These are phyloP conservation scores for Pharnaceum exiguum DNA, from an alignment of 148 eudicot genomes.

Conservation along the genomic window DNA sequence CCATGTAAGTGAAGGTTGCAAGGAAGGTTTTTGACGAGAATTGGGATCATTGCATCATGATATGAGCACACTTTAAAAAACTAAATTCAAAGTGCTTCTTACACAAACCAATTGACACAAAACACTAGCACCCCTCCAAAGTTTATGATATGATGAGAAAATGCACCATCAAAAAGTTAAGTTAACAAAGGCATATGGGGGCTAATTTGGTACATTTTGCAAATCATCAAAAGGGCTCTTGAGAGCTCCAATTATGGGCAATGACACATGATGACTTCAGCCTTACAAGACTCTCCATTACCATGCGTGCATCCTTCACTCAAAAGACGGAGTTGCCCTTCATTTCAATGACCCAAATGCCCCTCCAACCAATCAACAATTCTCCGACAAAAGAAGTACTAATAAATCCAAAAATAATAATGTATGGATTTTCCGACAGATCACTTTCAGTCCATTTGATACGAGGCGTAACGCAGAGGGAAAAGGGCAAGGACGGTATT, in stretches of 20 bases:
- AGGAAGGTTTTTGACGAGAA: too few species aligned
- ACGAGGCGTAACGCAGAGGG: slow-evolving; percentile 34
- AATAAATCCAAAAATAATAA: not conserved
- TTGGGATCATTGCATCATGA: too few species aligned
- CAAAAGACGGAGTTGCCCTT: not conserved
- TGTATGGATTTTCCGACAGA: slow-evolving; percentile 28
- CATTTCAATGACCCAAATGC: not conserved
- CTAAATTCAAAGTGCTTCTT: not conserved
- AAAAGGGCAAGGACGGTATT: slow-evolving; percentile 26
- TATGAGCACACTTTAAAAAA: not conserved
- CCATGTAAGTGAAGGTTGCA: too few species aligned
- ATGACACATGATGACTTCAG: slow-evolving; percentile 23
- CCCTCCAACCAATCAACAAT: slow-evolving; percentile 4
- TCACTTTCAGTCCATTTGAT: slow-evolving; percentile 28
- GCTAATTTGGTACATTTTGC: slow-evolving; percentile 1
- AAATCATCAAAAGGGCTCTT: not conserved
- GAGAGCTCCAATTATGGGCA: slow-evolving; percentile 16
- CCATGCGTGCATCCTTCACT: slow-evolving; percentile 1
- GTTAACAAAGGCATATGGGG: not conserved
- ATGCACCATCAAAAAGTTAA: slow-evolving; percentile 8
- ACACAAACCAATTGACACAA: not conserved
- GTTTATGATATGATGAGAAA: slow-evolving; percentile 11
- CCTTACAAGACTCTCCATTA: slow-evolving; percentile 1
- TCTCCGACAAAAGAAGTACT: slow-evolving; percentile 3
- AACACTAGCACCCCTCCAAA: not conserved